A percentile compares a stretch with the other conserved stretches of the same genome.
phyloP scores from a whole-genome alignment of 352 stramenopile genomes.

The Phytophthora fragariae region DNA sequence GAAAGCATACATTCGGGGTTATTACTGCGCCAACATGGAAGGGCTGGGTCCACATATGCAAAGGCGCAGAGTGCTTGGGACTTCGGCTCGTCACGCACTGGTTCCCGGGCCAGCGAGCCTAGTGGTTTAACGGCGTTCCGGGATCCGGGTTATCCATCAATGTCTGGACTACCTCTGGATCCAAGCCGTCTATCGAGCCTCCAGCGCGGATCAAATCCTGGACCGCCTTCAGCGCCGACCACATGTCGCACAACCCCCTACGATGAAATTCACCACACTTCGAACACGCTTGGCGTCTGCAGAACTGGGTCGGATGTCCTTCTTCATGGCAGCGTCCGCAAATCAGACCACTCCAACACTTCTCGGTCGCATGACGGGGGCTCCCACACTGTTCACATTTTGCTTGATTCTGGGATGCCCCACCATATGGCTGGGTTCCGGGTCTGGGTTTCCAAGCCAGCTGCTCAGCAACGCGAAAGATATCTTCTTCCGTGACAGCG shows the following conservation, averaged over 20 bases:
- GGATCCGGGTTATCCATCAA: not conserved
- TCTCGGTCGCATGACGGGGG: too few relatives aligned
- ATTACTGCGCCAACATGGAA: not conserved
- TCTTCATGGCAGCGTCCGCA: too few relatives aligned
- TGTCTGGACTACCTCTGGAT: not conserved
- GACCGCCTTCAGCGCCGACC: constrained; percentile 1
- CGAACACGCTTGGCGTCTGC: too few relatives aligned
- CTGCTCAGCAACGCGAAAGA: too few relatives aligned
- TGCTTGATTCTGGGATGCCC: too few relatives aligned
- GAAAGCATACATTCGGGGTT: constrained; percentile 1
- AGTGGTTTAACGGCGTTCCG: constrained; percentile 22
- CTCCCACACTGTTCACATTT: too few relatives aligned
- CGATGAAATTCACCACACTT: too few relatives aligned
- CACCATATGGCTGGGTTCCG: too few relatives aligned
- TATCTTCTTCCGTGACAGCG: too few relatives aligned
- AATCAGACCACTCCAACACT: too few relatives aligned
- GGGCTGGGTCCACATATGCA: constrained; percentile 19
- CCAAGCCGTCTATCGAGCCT: not conserved
- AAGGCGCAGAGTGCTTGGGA: constrained; percentile 4
- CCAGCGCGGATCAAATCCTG: not conserved
- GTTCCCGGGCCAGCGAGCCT: constrained; percentile 9
- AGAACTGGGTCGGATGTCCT: too few relatives aligned
- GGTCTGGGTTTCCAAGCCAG: too few relatives aligned
- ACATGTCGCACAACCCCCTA: constrained; percentile 9
- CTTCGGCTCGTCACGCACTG: constrained; percentile 24